Conservation (phyloP, 257 asterid genomes). For the Ajuga chamaepitys region DNA sequence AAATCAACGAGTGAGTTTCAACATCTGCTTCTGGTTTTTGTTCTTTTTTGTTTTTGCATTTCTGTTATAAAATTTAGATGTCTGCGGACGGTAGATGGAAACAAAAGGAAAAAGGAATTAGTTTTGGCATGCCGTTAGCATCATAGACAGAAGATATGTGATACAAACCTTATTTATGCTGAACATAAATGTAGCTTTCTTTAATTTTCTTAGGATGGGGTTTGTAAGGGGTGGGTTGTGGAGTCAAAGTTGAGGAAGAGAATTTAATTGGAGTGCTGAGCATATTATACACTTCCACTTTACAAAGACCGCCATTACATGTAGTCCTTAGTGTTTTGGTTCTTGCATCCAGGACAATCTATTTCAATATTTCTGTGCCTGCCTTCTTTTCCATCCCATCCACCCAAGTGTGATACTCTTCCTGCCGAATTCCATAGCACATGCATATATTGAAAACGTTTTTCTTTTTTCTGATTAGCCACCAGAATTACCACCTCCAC, state of each 20-base stretch:
- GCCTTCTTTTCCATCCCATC: neutral
- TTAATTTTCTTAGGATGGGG: neutral
- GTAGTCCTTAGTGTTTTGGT: neutral
- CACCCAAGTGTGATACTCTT: neutral
- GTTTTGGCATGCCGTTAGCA: constrained; percentile 4
- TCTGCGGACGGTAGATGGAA: neutral
- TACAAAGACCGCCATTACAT: neutral
- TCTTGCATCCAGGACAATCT: constrained; percentile 2
- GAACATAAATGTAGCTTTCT: neutral
- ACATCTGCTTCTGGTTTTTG: neutral
- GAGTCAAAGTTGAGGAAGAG: neutral
- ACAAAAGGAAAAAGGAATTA: neutral
- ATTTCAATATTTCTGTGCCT: neutral
- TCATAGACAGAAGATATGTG: neutral
- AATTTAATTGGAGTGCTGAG: constrained; percentile 1
- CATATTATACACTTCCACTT: neutral
- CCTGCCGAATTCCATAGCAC: neutral
- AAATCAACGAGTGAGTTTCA: constrained; percentile 66
- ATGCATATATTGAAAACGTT: neutral
- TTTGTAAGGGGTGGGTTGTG: neutral
- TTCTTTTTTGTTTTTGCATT: neutral
- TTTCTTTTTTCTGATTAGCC: too few relatives aligned
- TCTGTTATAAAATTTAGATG: neutral
- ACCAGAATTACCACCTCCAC: neutral
- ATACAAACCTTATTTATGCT: neutral